A percentile compares a stretch with the other conserved stretches of the same genome.
Conservation (phyloP, 2,329 filamentous ascomycete genomes). For the Scopulariopsis brevicaulis region DNA sequence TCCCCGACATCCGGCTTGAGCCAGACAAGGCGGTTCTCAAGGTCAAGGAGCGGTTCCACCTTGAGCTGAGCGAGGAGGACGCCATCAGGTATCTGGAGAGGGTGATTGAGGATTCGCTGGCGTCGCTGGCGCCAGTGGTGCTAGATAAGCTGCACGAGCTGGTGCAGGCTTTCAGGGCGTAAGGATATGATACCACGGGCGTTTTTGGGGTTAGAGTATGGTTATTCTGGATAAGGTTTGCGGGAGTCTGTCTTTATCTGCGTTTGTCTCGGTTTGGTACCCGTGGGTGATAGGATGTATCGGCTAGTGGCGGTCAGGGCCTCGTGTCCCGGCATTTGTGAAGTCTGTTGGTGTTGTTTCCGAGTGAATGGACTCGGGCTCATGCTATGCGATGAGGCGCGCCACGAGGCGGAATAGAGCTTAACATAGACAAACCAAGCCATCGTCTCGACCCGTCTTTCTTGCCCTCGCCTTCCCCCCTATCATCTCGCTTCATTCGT, state of each 20-base stretch:
- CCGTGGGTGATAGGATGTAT: too few relatives aligned
- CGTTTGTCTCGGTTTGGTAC: too few relatives aligned
- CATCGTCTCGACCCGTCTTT: too few relatives aligned
- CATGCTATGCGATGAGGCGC: too few relatives aligned
- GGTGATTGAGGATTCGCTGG: constrained; percentile 82
- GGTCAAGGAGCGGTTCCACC: constrained; percentile 85
- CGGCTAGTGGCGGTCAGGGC: too few relatives aligned
- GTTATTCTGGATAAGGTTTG: not conserved
- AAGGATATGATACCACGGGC: constrained; percentile 9
- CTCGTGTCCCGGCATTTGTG: too few relatives aligned
- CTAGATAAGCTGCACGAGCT: constrained; percentile 93
- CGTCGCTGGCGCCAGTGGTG: constrained; percentile 81
- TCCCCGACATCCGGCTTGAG: constrained; percentile 86
- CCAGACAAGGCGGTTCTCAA: constrained; percentile 91
- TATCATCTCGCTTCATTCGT: too few relatives aligned
- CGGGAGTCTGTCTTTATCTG: not conserved
- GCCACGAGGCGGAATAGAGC: too few relatives aligned
- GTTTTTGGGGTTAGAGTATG: not conserved
- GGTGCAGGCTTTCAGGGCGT: constrained; percentile 83
- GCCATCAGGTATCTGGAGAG: constrained; percentile 79
- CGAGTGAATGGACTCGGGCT: too few relatives aligned
- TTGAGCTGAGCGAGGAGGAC: constrained; percentile 87
- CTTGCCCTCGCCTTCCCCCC: too few relatives aligned
- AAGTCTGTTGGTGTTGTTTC: too few relatives aligned
- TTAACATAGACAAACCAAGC: too few relatives aligned